Conservation (phyloP, 805 yeast genomes). For the Ogataea zsoltii region DNA sequence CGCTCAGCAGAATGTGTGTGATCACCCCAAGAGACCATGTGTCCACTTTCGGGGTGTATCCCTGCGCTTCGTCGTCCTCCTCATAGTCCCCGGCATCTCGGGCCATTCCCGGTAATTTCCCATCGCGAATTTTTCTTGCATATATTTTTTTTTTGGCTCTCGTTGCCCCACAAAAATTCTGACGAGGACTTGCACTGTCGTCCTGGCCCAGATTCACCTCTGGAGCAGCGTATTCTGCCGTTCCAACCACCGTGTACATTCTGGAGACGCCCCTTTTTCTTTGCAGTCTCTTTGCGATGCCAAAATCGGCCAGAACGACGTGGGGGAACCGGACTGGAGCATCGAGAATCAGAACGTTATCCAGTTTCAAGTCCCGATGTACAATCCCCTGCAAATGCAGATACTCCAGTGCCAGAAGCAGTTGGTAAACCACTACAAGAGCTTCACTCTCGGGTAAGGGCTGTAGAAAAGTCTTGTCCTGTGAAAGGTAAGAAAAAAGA, state of each 20-base stretch:
- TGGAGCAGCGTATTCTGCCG: constrained; percentile 74
- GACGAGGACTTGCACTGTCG: not conserved
- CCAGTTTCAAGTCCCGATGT: constrained; percentile 68
- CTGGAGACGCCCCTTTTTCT: constrained; percentile 8
- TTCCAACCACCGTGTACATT: constrained; percentile 37
- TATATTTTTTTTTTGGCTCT: no score
- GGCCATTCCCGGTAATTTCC: no score
- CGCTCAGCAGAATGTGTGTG: constrained; percentile 58
- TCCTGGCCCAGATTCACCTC: constrained; percentile 51
- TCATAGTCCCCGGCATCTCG: not conserved
- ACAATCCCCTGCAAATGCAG: constrained; percentile 56
- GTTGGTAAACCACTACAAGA: constrained; percentile 53
- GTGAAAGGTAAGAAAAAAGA: constrained; percentile 83
- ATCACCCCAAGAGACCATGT: constrained; percentile 71
- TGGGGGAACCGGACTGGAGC: constrained; percentile 53
- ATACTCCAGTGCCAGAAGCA: constrained; percentile 55
- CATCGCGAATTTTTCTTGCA: no score
- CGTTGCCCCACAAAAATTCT: no score
- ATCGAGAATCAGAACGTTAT: constrained; percentile 61
- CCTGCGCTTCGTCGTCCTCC: constrained; percentile 21
- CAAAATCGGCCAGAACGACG: constrained; percentile 69
- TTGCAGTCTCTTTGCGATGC: constrained; percentile 39
- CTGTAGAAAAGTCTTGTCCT: constrained; percentile 45
- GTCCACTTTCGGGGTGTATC: constrained; percentile 61
- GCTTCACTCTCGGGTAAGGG: constrained; percentile 56